These are phyloP conservation scores for Moricandia arvensis DNA, from an alignment of 345 rosid species.

Conservation along the genomic window DNA sequence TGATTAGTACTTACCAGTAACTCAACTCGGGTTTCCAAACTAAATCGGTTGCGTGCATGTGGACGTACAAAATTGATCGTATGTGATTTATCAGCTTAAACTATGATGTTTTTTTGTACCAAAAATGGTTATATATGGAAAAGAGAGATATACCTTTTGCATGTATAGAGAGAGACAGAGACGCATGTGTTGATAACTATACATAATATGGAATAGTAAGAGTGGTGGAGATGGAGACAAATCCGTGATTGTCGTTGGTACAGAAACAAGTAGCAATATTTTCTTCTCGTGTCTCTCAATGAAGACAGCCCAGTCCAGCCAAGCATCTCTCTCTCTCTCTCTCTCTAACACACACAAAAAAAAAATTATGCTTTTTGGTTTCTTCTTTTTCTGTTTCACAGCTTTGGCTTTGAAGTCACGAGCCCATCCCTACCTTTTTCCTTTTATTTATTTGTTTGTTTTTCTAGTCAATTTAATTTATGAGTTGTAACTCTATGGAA, in stretches of 20 bases:
- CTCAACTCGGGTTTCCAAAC: conserved; percentile 1
- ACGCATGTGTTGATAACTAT: conserved; percentile 34
- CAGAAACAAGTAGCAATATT: conserved; percentile 41
- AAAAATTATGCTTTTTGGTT: conserved; percentile 23
- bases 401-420: conserved; percentile 39
- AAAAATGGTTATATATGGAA: conserved; percentile 15
- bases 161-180: conserved; percentile 31
- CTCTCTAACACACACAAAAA: neutral
- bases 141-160: conserved; percentile 16
- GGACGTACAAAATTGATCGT: neutral
- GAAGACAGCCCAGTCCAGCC: conserved; percentile 47
- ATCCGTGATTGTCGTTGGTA: conserved; percentile 80
- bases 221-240: conserved; percentile 47
- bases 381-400: conserved; percentile 32
- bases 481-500: conserved; percentile 35
- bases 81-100: conserved; percentile 29
- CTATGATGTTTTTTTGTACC: conserved; percentile 7
- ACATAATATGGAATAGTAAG: conserved; percentile 28
- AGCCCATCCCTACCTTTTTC: conserved; percentile 40
- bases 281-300: conserved; percentile 42
- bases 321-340: conserved; percentile 30
- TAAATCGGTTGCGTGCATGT: neutral
- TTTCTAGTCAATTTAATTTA: conserved; percentile 28
- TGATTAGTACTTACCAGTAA: neutral
- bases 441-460: conserved; percentile 23